phyloP scores from a whole-genome alignment of 768 basidiomycete genomes.

The Artomyces pyxidatus region DNA sequence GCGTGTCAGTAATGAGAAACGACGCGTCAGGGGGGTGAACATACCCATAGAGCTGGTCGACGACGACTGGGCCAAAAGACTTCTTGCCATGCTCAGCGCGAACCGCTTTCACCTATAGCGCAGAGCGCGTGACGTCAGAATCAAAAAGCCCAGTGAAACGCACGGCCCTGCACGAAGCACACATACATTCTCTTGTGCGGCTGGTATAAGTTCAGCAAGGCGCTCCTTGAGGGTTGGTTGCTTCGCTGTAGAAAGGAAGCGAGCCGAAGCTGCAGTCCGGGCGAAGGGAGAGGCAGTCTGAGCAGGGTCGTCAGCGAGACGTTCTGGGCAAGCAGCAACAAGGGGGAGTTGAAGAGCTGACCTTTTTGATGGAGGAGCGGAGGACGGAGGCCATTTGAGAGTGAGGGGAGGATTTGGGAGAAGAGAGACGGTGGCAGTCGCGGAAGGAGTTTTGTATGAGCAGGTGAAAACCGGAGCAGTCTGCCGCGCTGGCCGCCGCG shows the following conservation, averaged over 20 bases:
- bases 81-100: constrained; percentile 87
- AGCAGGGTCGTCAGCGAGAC: constrained; percentile 6
- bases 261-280: constrained; percentile 39
- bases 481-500: too few relatives aligned
- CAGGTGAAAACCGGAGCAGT: too few relatives aligned
- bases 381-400: constrained; percentile 21
- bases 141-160: background rate
- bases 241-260: constrained; percentile 62
- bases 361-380: constrained; percentile 28
- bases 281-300: constrained; percentile 41
- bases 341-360: constrained; percentile 26
- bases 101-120: constrained; percentile 65
- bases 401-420: background rate
- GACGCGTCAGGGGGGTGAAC: constrained; percentile 13
- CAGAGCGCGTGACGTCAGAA: constrained; percentile 9
- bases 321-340: constrained; percentile 1
- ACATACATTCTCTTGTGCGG: constrained; percentile 66
- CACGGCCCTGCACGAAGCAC: background rate
- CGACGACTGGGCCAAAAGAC: constrained; percentile 83
- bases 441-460: background rate
- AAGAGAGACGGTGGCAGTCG: background rate
- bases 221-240: constrained; percentile 83
- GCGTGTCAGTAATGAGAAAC: constrained; percentile 6
- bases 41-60: constrained; percentile 87
- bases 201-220: constrained; percentile 88